phyloP scores from a whole-genome alignment of 306 rosid species.

The Rosa lucieae region DNA sequence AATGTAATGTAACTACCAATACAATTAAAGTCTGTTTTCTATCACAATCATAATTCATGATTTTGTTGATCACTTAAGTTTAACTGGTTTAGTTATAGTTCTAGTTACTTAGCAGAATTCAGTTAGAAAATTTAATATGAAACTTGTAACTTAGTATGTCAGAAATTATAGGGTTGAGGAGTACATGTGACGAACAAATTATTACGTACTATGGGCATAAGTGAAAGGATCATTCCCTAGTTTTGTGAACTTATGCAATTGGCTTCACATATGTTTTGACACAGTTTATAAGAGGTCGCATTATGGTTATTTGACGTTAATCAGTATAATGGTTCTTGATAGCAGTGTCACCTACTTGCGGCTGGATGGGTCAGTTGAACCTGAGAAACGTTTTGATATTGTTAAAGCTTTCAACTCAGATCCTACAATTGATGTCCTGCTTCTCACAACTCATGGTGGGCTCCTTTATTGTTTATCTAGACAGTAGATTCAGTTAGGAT shows the following conservation, averaged over 20 bases:
- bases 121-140: background rate
- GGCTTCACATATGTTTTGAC: background rate
- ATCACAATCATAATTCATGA: background rate
- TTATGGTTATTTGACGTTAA: background rate
- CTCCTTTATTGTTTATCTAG: conserved; percentile 4
- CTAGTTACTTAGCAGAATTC: background rate
- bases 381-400: conserved; percentile 85
- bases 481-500: background rate
- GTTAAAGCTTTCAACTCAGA: conserved; percentile 96
- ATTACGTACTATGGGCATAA: background rate
- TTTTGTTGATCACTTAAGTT: background rate
- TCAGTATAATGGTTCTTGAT: conserved; percentile 7
- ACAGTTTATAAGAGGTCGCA: background rate
- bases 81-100: background rate
- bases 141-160: background rate
- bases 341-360: conserved; percentile 87
- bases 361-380: conserved; percentile 91
- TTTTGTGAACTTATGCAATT: conserved; percentile 4
- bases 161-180: background rate
- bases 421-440: conserved; percentile 90
- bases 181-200: background rate
- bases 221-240: background rate
- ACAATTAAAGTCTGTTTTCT: background rate
- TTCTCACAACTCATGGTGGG: conserved; percentile 93
- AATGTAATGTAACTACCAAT: background rate